phyloP scores from a whole-genome alignment of 805 yeast species.

The Hanseniaspora lindneri region DNA sequence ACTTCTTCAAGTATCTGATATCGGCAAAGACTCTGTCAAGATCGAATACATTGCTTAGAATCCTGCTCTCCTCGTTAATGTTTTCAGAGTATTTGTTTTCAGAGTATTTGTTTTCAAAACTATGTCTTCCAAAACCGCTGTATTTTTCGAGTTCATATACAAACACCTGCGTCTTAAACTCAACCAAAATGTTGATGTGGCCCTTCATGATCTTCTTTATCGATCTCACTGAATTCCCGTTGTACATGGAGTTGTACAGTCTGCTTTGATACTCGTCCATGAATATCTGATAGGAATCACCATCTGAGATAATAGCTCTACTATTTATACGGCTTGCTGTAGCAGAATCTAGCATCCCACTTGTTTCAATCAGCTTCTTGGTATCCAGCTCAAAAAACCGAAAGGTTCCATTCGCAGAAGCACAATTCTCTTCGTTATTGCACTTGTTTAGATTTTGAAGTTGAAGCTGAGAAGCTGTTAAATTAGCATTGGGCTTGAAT shows the following conservation, averaged over 20 bases:
- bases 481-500: not conserved
- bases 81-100: too few species aligned
- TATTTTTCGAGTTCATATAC: conserved; percentile 63
- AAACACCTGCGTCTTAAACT: conserved; percentile 88
- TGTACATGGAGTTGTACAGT: conserved; percentile 9
- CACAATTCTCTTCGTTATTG: not conserved
- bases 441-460: conserved; percentile 5
- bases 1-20: conserved; percentile 8
- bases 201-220: conserved; percentile 56
- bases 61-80: too few species aligned
- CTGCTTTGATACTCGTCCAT: conserved; percentile 14
- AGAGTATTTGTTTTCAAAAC: too few species aligned
- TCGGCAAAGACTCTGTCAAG: conserved; percentile 27
- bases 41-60: conserved; percentile 36
- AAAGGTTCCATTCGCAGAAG: conserved; percentile 1
- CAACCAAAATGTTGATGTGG: conserved; percentile 69
- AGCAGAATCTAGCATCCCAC: conserved; percentile 6
- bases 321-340: conserved; percentile 17
- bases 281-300: conserved; percentile 5
- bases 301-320: conserved; percentile 13
- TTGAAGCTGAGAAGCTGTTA: not conserved
- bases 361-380: conserved; percentile 4
- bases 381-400: conserved; percentile 12
- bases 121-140: conserved; percentile 11
- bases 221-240: conserved; percentile 13